These are phyloP conservation scores for Nicotiana benthamiana DNA, from an alignment of 257 asterid genomes.

Conservation along the genomic window DNA sequence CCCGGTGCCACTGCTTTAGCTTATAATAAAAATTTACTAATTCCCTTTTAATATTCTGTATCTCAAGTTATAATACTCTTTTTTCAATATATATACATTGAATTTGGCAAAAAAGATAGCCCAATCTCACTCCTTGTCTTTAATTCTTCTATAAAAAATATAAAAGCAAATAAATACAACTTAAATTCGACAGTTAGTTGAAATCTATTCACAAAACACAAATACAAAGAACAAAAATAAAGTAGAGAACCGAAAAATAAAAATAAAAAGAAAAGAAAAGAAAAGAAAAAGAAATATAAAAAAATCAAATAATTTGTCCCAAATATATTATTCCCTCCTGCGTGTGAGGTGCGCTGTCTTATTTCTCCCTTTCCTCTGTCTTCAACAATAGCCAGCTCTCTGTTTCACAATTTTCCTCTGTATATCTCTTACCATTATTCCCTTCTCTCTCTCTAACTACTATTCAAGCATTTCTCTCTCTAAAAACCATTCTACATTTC, in stretches of 20 bases:
- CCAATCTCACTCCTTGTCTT: background rate
- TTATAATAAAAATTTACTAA: too few species aligned
- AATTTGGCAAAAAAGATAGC: background rate
- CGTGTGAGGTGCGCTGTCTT: conserved; percentile 15
- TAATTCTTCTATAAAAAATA: too few species aligned
- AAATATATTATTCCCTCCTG: background rate
- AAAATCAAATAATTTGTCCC: background rate
- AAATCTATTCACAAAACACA: background rate
- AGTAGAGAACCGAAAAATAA: background rate
- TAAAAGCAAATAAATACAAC: background rate
- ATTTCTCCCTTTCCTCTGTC: background rate
- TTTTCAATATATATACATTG: background rate
- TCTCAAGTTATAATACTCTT: too few species aligned
- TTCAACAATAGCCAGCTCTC: conserved; percentile 6
- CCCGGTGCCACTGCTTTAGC: background rate
- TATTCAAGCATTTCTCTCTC: background rate
- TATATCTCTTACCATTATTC: background rate
- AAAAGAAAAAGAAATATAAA: background rate
- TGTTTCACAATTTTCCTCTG: background rate
- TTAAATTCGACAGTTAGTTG: background rate
- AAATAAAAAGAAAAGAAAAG: background rate
- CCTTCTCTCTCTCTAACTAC: background rate
- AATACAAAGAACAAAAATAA: background rate
- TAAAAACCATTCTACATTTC: too few species aligned
- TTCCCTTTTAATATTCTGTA: too few species aligned